phyloP scores from a whole-genome alignment of 495 filamentous ascomycete genomes.

The Penicillium pancosmium region DNA sequence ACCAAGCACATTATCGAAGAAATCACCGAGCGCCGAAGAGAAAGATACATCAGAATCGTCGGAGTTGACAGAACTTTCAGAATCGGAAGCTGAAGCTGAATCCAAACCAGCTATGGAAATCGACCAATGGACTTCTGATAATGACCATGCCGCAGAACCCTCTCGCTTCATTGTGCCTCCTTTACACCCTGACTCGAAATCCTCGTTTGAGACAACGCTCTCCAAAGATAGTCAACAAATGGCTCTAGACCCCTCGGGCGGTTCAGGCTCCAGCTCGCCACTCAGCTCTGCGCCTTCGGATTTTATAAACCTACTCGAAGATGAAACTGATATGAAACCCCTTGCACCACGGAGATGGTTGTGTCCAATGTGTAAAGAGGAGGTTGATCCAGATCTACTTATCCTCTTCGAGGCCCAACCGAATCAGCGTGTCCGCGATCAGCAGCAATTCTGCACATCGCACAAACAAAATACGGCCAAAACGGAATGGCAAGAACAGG shows the following conservation, averaged over 20 bases:
- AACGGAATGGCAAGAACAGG: conserved; percentile 60
- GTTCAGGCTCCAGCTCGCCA: conserved; percentile 8
- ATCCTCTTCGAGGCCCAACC: conserved; percentile 47
- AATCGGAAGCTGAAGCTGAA: conserved; percentile 14
- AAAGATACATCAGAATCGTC: not conserved
- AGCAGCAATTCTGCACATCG: conserved; percentile 68
- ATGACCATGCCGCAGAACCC: conserved; percentile 1
- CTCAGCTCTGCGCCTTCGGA: conserved; percentile 17
- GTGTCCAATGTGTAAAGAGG: conserved; percentile 71
- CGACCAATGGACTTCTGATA: conserved; percentile 22
- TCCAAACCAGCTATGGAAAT: conserved; percentile 37
- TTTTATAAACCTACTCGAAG: conserved; percentile 7
- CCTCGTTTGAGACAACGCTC: conserved; percentile 22
- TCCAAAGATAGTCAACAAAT: conserved; percentile 5
- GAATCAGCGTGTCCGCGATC: conserved; percentile 61
- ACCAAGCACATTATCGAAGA: conserved; percentile 2
- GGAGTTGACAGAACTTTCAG: conserved; percentile 13
- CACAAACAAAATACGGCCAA: conserved; percentile 65
- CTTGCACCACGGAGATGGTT: conserved; percentile 20
- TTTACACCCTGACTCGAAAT: conserved; percentile 28
- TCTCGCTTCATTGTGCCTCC: conserved; percentile 32
- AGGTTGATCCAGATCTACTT: conserved; percentile 57
- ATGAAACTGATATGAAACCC: conserved; percentile 5
- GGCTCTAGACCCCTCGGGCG: conserved; percentile 8
- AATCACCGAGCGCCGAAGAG: not conserved